Evolutionary conservation across 345 rosid species (phyloP).

Genomic region (Sonneratia alba): DNA sequence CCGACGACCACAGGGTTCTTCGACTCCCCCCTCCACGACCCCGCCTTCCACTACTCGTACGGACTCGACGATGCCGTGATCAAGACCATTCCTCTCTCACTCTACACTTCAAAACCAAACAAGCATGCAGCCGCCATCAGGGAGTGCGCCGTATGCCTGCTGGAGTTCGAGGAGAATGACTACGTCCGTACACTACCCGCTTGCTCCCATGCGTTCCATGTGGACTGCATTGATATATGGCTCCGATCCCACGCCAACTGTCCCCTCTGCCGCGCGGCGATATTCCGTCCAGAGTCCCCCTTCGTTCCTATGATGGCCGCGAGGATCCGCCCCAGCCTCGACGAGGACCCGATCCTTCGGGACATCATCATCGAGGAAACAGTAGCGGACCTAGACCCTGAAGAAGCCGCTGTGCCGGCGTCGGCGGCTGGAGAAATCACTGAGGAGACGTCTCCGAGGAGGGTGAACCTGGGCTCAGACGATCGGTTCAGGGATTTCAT

Average conservation of each 20-base stretch:
- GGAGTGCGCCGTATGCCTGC: constrained; percentile 83
- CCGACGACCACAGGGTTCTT: constrained; percentile 43
- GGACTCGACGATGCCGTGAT: constrained; percentile 85
- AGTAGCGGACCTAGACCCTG: not conserved
- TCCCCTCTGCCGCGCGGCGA: constrained; percentile 79
- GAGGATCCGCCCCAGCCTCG: constrained; percentile 71
- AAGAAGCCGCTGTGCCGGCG: constrained; percentile 1
- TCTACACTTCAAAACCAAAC: constrained; percentile 32
- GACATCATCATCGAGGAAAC: constrained; percentile 23
- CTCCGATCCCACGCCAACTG: constrained; percentile 84
- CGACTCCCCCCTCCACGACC: constrained; percentile 37
- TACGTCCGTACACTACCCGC: constrained; percentile 75
- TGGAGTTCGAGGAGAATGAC: constrained; percentile 77
- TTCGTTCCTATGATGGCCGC: constrained; percentile 85
- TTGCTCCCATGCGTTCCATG: constrained; percentile 82
- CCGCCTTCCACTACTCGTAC: constrained; percentile 40
- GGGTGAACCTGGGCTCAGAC: constrained; percentile 24
- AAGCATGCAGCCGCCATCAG: constrained; percentile 16
- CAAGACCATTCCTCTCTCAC: constrained; percentile 66
- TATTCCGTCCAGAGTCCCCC: constrained; percentile 51
- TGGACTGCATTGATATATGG: constrained; percentile 92
- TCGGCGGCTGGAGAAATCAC: constrained; percentile 36
- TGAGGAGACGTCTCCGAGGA: constrained; percentile 41
- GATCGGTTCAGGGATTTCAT: constrained; percentile 33
- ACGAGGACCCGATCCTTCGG: constrained; percentile 33